Base-by-base conservation (phyloP, 2,329 filamentous ascomycete genomes). In the Xylaria hypoxylon region DNA sequence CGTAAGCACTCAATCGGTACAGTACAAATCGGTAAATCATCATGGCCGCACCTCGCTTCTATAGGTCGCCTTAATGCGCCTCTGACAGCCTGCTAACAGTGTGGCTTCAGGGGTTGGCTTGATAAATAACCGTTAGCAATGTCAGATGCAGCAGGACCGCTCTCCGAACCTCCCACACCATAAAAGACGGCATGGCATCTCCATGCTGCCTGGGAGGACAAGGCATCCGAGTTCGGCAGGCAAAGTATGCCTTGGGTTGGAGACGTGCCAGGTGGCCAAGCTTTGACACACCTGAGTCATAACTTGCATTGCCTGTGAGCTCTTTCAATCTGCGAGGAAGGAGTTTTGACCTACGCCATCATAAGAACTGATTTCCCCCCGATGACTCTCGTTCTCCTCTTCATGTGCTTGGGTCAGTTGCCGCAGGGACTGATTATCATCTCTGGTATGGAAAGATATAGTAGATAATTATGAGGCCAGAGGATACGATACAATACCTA, bases 111-210 rank as follows among this genome's bases (percentile, higher is more conserved):
- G 62, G 48, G 31, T 17, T 47, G 24, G 26, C 35, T 15, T 17
- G 6, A 5, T 33, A 33, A 33, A 19, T 8, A 15, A 22, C 31
- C 59, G 52, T 42, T 45, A 45, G 52, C 22, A 2, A 47, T 47
- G 63, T 52, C 45, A 45, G 44, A 44, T 17, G 38, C 22, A 51
- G 15, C 13, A 24, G 50, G 50, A 15, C 57, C 63, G 51, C 26
- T 65, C 56, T 65, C 63, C 63, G 58, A 58, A 52, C 8, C 50
- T 19, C 19, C 22, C 58, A 61, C 44, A 35, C 58, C 15, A 45
- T 24, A 33, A 33, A 13, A 19, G 15, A 31, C 42, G 42, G 22
- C 28, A 15, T n/a, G 42, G 22, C 28, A 19, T n/a, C 38, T 22
- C 15, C 22, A 40, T 40, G 24, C 8, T 24, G 35, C 45, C 47